Percentiles rank a stretch among this genome's conserved stretches.
These are phyloP conservation scores for Darksidea phi DNA, from an alignment of 495 filamentous ascomycete genomes.

Conservation along the genomic window DNA sequence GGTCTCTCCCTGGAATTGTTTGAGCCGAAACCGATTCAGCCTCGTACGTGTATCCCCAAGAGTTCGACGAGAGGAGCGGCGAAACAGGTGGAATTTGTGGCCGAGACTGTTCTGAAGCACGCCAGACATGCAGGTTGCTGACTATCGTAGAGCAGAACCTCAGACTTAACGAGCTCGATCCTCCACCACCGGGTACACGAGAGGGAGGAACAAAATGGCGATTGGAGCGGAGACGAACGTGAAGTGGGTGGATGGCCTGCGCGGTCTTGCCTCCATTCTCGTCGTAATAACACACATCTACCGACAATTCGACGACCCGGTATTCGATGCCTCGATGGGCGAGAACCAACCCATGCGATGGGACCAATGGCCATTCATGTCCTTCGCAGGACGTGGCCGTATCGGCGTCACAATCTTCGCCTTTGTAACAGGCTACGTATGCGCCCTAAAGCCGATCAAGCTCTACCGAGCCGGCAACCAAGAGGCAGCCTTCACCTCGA, in stretches of 20 bases:
- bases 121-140: too few relatives aligned
- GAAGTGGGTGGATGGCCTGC: conserved; percentile 67
- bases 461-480: conserved; percentile 54
- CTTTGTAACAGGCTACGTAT: conserved; percentile 65
- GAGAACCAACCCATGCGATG: conserved; percentile 50
- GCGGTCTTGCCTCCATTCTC: conserved; percentile 62
- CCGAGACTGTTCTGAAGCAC: too few relatives aligned
- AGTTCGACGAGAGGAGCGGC: too few relatives aligned
- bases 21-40: too few relatives aligned
- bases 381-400: conserved; percentile 60
- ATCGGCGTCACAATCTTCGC: conserved; percentile 65
- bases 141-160: too few relatives aligned
- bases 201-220: not conserved
- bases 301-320: conserved; percentile 56
- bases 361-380: conserved; percentile 58
- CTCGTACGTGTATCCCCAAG: too few relatives aligned
- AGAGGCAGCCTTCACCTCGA: conserved; percentile 51
- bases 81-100: too few relatives aligned
- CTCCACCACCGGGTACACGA: too few relatives aligned
- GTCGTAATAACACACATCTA: conserved; percentile 64
- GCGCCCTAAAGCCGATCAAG: conserved; percentile 62
- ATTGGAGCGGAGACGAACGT: conserved; percentile 51
- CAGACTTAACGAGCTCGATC: too few relatives aligned
- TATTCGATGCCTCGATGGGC: conserved; percentile 55
- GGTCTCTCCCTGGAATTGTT: too few relatives aligned